Base-by-base conservation (phyloP, 208 protist genomes). In the Acanthamoeba quina region DNA sequence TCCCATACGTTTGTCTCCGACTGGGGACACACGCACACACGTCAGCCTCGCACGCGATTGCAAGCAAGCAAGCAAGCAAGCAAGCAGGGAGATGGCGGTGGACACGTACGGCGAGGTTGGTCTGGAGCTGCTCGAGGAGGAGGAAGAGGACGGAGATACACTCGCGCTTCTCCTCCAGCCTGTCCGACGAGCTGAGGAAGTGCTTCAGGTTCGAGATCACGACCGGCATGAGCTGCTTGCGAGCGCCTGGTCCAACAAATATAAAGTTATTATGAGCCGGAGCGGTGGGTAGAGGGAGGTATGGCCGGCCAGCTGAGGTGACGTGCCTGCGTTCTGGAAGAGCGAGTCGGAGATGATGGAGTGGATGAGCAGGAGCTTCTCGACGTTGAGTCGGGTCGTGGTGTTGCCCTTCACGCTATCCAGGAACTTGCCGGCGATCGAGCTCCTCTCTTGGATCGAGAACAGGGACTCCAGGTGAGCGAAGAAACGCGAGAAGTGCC, bases 391-490 rank as follows among this genome's bases (percentile, higher is more conserved):
- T n/a, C 56, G 41, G 9, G 68, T 64, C 17, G 31, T 76, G 37
- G 49, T 83, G 54, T 70, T 83, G 31, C 54, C 66, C 74, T 94
- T 78, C 31, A 96, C 93, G 24, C 47, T 72, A 58, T 96, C 88
- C 31, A 96, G 37, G 52, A 96, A 96, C 44, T 94, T 93, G 68
- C 37, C 37, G 3, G 88, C 93, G 47, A 96, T 93, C 15, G 49
- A 66, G 72, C 58, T 52, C 54, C 80, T 29, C 54, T 96, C 95
- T n/a, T 90, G 83, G 64, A 91, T 90, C 17, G 92, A 83, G 74
- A 95, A 96, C 34, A 96, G n/a, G 29, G 89, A 29, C 47, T 92
- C 92, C 24, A 96, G 66, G 70, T 95, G 90, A 41, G 34, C 76
- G 52, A 96, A 94, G 80, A 96, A 92, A 34, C 70, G 56, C 6